Evolutionary conservation across 805 yeast species (phyloP), one percentile per base, ranked within the genome.

Genomic region (Citeromyces nyonsensis): DNA sequence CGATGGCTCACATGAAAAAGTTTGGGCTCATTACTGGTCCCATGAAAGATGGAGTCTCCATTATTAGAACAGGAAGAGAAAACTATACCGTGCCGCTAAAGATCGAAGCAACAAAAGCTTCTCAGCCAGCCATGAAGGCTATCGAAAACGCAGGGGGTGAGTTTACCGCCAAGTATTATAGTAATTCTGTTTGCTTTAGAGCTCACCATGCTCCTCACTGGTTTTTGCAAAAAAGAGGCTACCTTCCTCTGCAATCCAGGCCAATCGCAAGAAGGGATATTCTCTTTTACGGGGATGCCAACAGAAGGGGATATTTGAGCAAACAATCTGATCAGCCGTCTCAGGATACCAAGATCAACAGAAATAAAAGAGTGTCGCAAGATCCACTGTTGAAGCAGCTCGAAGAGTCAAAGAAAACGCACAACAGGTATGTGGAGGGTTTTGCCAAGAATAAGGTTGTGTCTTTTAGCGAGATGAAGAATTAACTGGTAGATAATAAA

Each of bases 191-290:
- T 24, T 76, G 82, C 3, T 67, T 80, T 45, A 62, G 71, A 44
- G 88, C 84, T 4, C 91, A 84, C 45, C 60, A 83, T 26, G 55
- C 74, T 30, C 96, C 97, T 8, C 67, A 71, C 30, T 63, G 74
- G 52, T 79, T 75, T 43, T 51, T 80, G 31, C 53, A 62, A 40
- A 78, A 66, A 44, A 75, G 73, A 47, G 94, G 93, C 11, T 72
- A 84, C 40, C 52, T 86, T 10, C 97, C 97, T 29, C 51, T 83
- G 41, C 74, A 70, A 33, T 85, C 96, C 2, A 72, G 85, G 53
- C 98, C 98, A 10, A 78, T 77, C 6, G 73, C 70, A 43, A 72
- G 81, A 56, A 78, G 82, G 54, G 84, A 79, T 47, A 74, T 88
- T 35, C 72, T 71, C 36, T 83, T 64, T 54, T 88, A 91, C 57